Conservation (phyloP, 2,329 filamentous ascomycete species). For the Botrytis paeoniae region DNA sequence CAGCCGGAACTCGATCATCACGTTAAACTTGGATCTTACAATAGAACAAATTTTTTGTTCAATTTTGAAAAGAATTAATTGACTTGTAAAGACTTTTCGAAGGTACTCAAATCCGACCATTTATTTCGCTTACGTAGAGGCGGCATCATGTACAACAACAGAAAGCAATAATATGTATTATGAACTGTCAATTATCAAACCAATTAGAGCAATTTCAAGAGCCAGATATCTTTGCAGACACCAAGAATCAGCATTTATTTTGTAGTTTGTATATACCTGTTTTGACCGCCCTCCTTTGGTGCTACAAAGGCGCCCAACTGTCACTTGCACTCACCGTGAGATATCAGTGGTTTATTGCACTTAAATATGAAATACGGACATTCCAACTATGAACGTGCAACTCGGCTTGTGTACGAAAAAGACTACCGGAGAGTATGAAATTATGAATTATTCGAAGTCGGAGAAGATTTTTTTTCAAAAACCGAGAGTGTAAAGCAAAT, state of each 20-base stretch:
- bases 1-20: too few species aligned
- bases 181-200: background rate
- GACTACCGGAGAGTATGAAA: background rate
- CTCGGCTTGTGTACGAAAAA: background rate
- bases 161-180: too few species aligned
- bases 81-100: too few species aligned
- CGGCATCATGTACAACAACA: too few species aligned
- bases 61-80: too few species aligned
- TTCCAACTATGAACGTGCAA: background rate
- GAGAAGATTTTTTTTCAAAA: too few species aligned
- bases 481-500: background rate
- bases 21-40: too few species aligned
- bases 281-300: background rate
- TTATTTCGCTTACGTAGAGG: too few species aligned
- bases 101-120: too few species aligned
- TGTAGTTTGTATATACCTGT: background rate
- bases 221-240: background rate
- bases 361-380: background rate
- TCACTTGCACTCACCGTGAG: background rate
- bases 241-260: background rate
- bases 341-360: background rate
- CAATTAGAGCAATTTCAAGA: background rate
- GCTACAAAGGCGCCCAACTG: accelerated
- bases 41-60: too few species aligned
- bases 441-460: background rate